These are phyloP conservation scores for Pseudogymnoascus sp. DNA, from an alignment of 2,329 filamentous ascomycete genomes.

Conservation along the genomic window DNA sequence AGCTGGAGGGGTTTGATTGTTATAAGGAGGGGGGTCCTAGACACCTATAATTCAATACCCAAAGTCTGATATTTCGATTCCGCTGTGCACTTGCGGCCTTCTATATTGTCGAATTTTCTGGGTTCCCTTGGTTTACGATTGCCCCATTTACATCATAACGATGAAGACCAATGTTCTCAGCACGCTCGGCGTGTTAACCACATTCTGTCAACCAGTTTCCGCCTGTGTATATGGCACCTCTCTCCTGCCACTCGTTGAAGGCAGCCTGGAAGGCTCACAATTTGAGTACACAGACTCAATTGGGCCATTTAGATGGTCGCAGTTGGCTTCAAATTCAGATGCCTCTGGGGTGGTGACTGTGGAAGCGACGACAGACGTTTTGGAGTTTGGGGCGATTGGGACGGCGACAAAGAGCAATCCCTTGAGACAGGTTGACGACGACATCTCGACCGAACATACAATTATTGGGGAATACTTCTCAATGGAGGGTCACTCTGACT, in stretches of 20 bases:
- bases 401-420: neutral
- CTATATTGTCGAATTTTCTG: neutral
- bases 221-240: neutral
- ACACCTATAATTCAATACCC: neutral
- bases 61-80: neutral
- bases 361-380: neutral
- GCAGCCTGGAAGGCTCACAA: neutral
- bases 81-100: neutral
- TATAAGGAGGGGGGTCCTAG: constrained; percentile 4
- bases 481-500: neutral
- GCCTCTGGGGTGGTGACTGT: neutral
- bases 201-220: neutral
- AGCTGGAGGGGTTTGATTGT: neutral
- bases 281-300: neutral
- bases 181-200: constrained; percentile 4
- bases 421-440: neutral
- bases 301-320: neutral
- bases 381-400: neutral
- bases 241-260: neutral
- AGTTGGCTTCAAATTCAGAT: neutral
- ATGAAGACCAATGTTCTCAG: neutral
- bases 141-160: neutral
- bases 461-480: neutral
- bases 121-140: neutral
- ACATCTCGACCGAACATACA: neutral